These are phyloP conservation scores for Pseudozyma sp. DNA, from an alignment of 1,284 basidiomycete genomes.

Conservation along the genomic window DNA sequence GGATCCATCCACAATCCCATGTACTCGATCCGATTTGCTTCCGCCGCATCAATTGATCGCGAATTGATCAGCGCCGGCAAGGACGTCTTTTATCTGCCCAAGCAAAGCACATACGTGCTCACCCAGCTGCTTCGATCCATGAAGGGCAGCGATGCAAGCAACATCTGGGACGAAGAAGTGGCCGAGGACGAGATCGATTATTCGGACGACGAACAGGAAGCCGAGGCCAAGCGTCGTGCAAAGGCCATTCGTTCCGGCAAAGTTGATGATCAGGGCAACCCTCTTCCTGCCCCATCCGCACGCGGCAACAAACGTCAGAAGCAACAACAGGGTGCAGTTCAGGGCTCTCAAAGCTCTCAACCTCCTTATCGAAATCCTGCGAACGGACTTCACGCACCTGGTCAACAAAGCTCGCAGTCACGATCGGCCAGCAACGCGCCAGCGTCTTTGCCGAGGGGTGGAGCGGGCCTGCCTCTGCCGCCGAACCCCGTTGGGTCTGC, in stretches of 20 bases:
- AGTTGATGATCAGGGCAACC: slow-evolving; percentile 35
- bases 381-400: slow-evolving; percentile 6
- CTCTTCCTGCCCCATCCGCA: slow-evolving; percentile 11
- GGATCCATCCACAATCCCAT: slow-evolving; percentile 85
- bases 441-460: slow-evolving; percentile 7
- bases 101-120: slow-evolving; percentile 81
- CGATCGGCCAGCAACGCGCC: slow-evolving; percentile 9
- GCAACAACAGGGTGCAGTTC: slow-evolving; percentile 18
- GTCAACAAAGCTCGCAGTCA: slow-evolving; percentile 8
- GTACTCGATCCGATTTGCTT: slow-evolving; percentile 77
- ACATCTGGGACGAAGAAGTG: slow-evolving; percentile 88
- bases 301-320: slow-evolving; percentile 44
- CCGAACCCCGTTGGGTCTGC: slow-evolving; percentile 11
- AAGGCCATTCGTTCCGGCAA: slow-evolving; percentile 60
- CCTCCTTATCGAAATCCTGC: slow-evolving; percentile 12
- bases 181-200: slow-evolving; percentile 86
- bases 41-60: slow-evolving; percentile 64
- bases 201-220: slow-evolving; percentile 88
- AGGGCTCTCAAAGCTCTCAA: slow-evolving; percentile 9
- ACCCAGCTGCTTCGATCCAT: slow-evolving; percentile 74
- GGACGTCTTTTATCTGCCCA: slow-evolving; percentile 80
- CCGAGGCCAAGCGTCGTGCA: slow-evolving; percentile 73
- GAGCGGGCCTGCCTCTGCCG: slow-evolving; percentile 9
- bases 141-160: slow-evolving; percentile 91
- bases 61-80: slow-evolving; percentile 25